Conservation (phyloP, 306 rosid genomes). For the Hippophae gyantsensis region DNA sequence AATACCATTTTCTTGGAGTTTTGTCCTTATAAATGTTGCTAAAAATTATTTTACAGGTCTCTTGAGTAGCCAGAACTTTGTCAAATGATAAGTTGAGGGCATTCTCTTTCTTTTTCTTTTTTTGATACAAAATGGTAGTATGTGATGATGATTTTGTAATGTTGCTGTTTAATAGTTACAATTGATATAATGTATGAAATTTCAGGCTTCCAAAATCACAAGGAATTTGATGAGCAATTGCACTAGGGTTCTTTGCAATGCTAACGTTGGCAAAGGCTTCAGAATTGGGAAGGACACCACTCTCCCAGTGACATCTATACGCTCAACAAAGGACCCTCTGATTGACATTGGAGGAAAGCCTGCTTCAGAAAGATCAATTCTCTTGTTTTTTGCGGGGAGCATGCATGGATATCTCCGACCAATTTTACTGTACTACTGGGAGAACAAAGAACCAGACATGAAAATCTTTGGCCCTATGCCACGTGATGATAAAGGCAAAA, state of each 20-base stretch:
- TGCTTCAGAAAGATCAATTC: constrained; percentile 49
- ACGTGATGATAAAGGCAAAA: constrained; percentile 56
- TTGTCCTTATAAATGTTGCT: too few species aligned
- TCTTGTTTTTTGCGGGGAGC: constrained; percentile 73
- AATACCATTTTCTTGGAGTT: too few species aligned
- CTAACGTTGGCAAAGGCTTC: constrained; percentile 58
- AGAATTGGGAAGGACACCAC: constrained; percentile 67
- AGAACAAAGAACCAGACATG: constrained; percentile 61
- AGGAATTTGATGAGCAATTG: constrained; percentile 47
- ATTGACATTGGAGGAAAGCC: constrained; percentile 42
- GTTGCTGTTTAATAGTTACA: neutral
- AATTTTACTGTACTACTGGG: constrained; percentile 62
- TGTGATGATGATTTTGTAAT: neutral
- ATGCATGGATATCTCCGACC: constrained; percentile 76
- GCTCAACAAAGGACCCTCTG: constrained; percentile 45
- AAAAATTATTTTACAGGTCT: too few species aligned
- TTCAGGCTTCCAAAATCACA: constrained; percentile 65
- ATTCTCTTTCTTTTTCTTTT: too few species aligned
- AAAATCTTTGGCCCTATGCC: constrained; percentile 73
- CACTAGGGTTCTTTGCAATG: constrained; percentile 73
- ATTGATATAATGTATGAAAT: constrained; percentile 14
- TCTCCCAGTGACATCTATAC: constrained; percentile 64
- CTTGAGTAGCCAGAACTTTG: too few species aligned
- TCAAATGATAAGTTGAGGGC: too few species aligned
- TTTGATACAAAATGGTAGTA: neutral